Conservation (phyloP, 140 eudicot species). For the Flaveria floridana region DNA sequence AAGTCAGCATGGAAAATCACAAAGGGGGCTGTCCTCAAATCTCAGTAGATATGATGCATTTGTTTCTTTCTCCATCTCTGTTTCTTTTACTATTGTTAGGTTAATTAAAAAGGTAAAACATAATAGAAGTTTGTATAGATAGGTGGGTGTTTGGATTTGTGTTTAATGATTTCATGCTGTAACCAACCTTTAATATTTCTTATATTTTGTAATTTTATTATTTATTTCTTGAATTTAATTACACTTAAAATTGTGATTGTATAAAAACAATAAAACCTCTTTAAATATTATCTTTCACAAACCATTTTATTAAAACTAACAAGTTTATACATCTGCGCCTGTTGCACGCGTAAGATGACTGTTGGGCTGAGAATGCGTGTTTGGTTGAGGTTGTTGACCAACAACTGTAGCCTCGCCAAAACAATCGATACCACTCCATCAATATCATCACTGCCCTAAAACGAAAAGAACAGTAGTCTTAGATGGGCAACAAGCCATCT, state of each 20-base stretch:
- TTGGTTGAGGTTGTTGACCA: too few species aligned
- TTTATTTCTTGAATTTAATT: not conserved
- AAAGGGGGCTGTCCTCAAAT: slow-evolving; percentile 89
- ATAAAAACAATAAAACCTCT: not conserved
- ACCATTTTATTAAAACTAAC: not conserved
- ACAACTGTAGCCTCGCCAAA: too few species aligned
- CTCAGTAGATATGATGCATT: slow-evolving; percentile 34
- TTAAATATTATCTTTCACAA: not conserved
- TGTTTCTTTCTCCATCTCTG: not conserved
- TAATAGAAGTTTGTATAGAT: slow-evolving; percentile 36
- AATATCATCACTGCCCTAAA: too few species aligned
- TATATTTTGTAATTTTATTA: not conserved
- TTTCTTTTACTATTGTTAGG: slow-evolving; percentile 21
- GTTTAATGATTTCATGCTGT: not conserved
- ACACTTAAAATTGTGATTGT: too few species aligned
- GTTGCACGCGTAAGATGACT: too few species aligned
- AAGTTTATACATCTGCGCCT: too few species aligned
- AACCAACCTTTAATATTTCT: not conserved
- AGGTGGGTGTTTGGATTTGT: not conserved
- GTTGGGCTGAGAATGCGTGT: too few species aligned
- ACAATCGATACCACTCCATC: too few species aligned
- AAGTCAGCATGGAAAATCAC: slow-evolving; percentile 80
- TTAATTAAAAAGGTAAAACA: not conserved
- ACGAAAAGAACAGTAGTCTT: too few species aligned
- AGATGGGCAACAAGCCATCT: too few species aligned